These are phyloP conservation scores for Zasmidium cellare DNA, from an alignment of 2,329 filamentous ascomycete species.

Conservation along the genomic window DNA sequence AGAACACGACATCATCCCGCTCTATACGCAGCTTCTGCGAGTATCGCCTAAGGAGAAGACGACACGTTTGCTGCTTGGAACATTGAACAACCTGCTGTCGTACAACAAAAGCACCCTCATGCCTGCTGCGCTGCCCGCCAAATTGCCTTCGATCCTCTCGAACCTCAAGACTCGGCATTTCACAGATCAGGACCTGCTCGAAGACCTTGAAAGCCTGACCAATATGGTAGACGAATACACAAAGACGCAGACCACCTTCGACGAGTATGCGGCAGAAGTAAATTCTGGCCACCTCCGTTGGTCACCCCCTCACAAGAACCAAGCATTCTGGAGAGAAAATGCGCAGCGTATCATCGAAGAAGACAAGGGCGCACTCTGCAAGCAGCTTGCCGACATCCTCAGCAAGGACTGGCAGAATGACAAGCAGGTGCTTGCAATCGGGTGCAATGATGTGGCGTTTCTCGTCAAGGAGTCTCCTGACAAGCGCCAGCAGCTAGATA, in stretches of 20 bases:
- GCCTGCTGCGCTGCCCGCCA: slow-evolving; percentile 81
- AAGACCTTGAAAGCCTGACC: slow-evolving; percentile 48
- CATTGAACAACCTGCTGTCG: slow-evolving; percentile 82
- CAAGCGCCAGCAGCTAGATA: slow-evolving; percentile 76
- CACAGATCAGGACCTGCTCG: slow-evolving; percentile 54
- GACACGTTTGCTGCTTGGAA: slow-evolving; percentile 84
- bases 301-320: slow-evolving; percentile 86
- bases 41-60: slow-evolving; percentile 98
- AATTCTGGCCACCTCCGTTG: slow-evolving; percentile 84
- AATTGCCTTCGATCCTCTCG: slow-evolving; percentile 65
- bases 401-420: slow-evolving; percentile 81
- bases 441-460: slow-evolving; percentile 87
- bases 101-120: slow-evolving; percentile 68
- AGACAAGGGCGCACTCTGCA: slow-evolving; percentile 74
- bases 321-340: slow-evolving; percentile 89
- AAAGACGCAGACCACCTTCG: slow-evolving; percentile 66
- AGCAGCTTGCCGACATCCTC: slow-evolving; percentile 83
- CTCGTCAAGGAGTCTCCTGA: slow-evolving; percentile 89
- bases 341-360: slow-evolving; percentile 82
- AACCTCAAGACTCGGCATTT: slow-evolving; percentile 56
- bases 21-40: slow-evolving; percentile 89
- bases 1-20: slow-evolving; percentile 86
- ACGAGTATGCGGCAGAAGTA: slow-evolving; percentile 76
- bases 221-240: slow-evolving; percentile 82
- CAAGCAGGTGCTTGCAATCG: slow-evolving; percentile 83